These are phyloP conservation scores for Penicillium chermesinum DNA, from an alignment of 495 filamentous ascomycete genomes.

Conservation along the genomic window DNA sequence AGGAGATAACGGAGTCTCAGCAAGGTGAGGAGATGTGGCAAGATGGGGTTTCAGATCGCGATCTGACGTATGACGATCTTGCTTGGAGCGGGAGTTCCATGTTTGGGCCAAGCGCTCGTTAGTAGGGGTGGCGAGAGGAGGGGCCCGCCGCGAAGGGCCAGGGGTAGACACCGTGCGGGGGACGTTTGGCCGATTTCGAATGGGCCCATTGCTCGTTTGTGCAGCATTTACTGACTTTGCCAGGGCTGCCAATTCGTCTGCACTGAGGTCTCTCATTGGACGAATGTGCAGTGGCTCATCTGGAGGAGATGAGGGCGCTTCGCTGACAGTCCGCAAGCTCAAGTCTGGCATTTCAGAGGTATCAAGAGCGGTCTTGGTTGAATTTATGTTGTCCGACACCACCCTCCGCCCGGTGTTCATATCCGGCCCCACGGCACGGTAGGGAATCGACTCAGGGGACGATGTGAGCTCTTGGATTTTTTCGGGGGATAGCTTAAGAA, in stretches of 20 bases:
- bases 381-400: conserved; percentile 20
- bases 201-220: conserved; percentile 11
- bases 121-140: conserved; percentile 9
- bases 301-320: conserved; percentile 6
- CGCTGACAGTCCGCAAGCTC: conserved; percentile 14
- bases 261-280: conserved; percentile 18
- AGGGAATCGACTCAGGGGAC: conserved; percentile 49
- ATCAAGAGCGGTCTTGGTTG: conserved; percentile 2
- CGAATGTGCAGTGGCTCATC: conserved; percentile 20
- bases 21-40: conserved; percentile 22
- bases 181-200: conserved; percentile 29
- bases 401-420: conserved; percentile 18
- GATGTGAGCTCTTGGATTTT: conserved; percentile 54
- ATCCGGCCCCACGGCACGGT: conserved; percentile 25
- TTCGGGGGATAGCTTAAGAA: conserved; percentile 48
- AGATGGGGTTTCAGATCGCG: conserved; percentile 35
- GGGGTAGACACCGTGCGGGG: conserved; percentile 38
- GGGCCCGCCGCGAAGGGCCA: conserved; percentile 22
- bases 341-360: conserved; percentile 13
- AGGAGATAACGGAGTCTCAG: conserved; percentile 49
- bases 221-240: conserved; percentile 14
- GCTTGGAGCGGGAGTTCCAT: conserved; percentile 35
- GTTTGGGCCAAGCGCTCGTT: conserved; percentile 37
- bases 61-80: conserved; percentile 33
- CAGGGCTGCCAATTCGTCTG: conserved; percentile 24